Conservation (phyloP, 352 stramenopile species). For the Aphanomyces stellatus region DNA sequence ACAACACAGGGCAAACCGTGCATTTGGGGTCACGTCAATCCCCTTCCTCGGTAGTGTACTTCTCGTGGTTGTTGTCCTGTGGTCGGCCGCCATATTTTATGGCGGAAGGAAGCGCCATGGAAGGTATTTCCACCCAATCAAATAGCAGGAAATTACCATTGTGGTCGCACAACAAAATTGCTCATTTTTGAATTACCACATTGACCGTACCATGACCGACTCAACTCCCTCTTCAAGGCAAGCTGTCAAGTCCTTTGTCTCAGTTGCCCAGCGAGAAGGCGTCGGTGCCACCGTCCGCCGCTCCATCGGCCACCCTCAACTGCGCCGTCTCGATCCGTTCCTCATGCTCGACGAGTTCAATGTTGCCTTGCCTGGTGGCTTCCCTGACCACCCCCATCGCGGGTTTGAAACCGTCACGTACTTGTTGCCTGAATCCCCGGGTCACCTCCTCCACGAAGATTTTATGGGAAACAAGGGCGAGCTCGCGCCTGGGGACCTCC, state of each 20-base stretch:
- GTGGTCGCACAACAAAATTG: no score
- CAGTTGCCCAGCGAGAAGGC: not conserved
- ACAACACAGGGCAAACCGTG: no score
- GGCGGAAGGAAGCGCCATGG: no score
- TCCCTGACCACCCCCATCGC: constrained; percentile 85
- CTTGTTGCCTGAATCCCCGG: constrained; percentile 57
- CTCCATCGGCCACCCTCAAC: not conserved
- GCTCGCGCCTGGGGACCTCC: constrained; percentile 36
- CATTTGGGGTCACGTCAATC: no score
- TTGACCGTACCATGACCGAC: no score
- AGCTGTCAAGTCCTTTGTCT: not conserved
- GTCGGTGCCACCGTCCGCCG: not conserved
- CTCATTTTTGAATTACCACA: no score
- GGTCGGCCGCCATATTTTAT: no score
- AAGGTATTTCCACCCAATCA: no score
- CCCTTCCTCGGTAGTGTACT: no score
- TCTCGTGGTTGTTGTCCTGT: no score
- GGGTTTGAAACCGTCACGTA: constrained; percentile 91
- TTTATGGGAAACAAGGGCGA: constrained; percentile 52
- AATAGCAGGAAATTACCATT: no score
- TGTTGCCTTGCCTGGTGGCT: constrained; percentile 56
- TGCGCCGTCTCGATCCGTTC: constrained; percentile 35
- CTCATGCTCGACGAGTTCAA: constrained; percentile 56
- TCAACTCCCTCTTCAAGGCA: not conserved
- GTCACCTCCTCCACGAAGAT: constrained; percentile 83